Conservation (phyloP, 768 basidiomycete species). For the Amanita polypyramis region DNA sequence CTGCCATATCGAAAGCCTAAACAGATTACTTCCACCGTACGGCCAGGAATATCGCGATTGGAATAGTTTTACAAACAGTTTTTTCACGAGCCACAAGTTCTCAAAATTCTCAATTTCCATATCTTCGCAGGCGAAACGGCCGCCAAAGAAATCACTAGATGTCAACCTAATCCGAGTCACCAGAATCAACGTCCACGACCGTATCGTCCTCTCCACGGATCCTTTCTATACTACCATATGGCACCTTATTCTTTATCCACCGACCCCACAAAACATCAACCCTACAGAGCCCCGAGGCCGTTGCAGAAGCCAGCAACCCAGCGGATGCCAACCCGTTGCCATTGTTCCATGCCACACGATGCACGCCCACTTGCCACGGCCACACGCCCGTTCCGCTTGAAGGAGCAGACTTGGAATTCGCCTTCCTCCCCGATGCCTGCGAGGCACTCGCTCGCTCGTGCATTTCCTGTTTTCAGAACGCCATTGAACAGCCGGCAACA, state of each 20-base stretch:
- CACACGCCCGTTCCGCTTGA: slow-evolving; percentile 55
- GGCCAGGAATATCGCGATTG: too few species aligned
- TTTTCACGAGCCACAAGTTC: too few species aligned
- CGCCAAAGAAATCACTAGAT: neutral
- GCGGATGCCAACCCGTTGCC: slow-evolving; percentile 54
- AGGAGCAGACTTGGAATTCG: slow-evolving; percentile 19
- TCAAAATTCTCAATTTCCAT: too few species aligned
- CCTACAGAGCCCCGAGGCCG: slow-evolving; percentile 77
- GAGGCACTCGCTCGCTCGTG: slow-evolving; percentile 32
- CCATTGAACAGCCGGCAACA: neutral
- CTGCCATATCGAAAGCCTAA: too few species aligned
- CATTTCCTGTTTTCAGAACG: slow-evolving; percentile 31
- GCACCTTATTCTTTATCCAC: slow-evolving; percentile 56
- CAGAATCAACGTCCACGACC: slow-evolving; percentile 33
- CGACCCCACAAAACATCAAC: slow-evolving; percentile 75
- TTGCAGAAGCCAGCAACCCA: slow-evolving; percentile 64
- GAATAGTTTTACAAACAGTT: too few species aligned
- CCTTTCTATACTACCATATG: slow-evolving; percentile 52
- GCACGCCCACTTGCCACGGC: slow-evolving; percentile 69
- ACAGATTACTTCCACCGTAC: too few species aligned
- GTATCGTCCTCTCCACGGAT: slow-evolving; percentile 45
- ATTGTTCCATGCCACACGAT: slow-evolving; percentile 75
- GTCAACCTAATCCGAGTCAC: slow-evolving; percentile 18
- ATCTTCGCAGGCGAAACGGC: too few species aligned
- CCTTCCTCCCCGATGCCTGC: slow-evolving; percentile 26